Conservation (phyloP, 371 early-diverging fungal genomes). For the Haplosporangium sp. region DNA sequence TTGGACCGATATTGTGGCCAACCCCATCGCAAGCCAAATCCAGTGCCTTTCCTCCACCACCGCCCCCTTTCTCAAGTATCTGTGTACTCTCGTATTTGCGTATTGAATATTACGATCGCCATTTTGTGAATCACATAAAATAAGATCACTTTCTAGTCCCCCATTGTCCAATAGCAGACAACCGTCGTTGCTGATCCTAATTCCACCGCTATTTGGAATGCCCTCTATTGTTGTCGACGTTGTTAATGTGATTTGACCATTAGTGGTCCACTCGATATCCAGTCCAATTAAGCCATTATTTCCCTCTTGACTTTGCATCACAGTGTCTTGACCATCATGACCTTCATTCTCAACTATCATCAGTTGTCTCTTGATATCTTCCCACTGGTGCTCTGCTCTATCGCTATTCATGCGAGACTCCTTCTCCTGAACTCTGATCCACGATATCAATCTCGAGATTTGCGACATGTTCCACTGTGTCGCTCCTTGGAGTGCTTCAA, state of each 20-base stretch:
- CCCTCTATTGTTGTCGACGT: slow-evolving; percentile 14
- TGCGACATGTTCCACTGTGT: slow-evolving; percentile 33
- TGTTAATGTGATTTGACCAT: slow-evolving; percentile 12
- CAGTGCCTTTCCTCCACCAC: slow-evolving; percentile 47
- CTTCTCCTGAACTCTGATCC: slow-evolving; percentile 22
- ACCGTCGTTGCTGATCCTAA: slow-evolving; percentile 32
- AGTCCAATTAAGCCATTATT: slow-evolving; percentile 14
- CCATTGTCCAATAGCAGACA: slow-evolving; percentile 41
- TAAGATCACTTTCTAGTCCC: slow-evolving; percentile 13
- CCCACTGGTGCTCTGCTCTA: slow-evolving; percentile 19
- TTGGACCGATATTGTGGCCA: slow-evolving; percentile 37
- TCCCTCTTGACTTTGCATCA: not conserved
- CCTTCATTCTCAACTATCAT: not conserved
- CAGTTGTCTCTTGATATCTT: slow-evolving; percentile 26
- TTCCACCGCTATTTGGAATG: slow-evolving; percentile 19
- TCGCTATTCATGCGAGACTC: slow-evolving; percentile 22
- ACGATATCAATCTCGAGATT: slow-evolving; percentile 15
- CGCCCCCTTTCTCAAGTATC: slow-evolving; percentile 20
- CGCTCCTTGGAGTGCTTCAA: slow-evolving; percentile 28
- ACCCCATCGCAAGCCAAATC: slow-evolving; percentile 43
- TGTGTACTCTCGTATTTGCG: slow-evolving; percentile 12
- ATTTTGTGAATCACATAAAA: slow-evolving; percentile 12
- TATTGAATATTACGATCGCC: slow-evolving; percentile 1
- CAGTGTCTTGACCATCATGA: not conserved
- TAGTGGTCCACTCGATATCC: slow-evolving; percentile 47